These are phyloP conservation scores for Pythium aristosporum DNA, from an alignment of 352 stramenopile species.

Conservation along the genomic window DNA sequence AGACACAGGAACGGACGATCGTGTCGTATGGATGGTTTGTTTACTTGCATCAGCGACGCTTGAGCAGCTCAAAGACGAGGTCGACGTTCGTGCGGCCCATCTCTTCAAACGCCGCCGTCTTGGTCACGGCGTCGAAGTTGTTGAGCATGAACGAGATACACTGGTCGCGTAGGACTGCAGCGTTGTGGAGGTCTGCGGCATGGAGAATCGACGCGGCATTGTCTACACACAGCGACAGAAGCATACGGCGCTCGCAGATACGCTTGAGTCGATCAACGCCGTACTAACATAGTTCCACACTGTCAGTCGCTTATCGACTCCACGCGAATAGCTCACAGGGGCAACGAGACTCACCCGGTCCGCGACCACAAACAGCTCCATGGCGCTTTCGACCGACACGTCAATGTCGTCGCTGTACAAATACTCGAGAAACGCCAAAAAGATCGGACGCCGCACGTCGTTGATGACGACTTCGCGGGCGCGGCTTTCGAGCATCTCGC, in stretches of 20 bases:
- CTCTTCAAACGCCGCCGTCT: conserved; percentile 96
- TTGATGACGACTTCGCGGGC: conserved; percentile 91
- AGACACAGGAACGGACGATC: neutral
- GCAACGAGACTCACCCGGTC: conserved; percentile 56
- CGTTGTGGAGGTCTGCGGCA: conserved; percentile 95
- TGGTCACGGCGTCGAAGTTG: conserved; percentile 97
- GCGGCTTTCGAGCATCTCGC: conserved; percentile 90
- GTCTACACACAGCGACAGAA: conserved; percentile 93
- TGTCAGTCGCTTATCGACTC: neutral
- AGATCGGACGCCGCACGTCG: conserved; percentile 90
- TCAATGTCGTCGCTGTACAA: conserved; percentile 96
- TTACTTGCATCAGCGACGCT: conserved; percentile 53
- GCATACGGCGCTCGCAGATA: conserved; percentile 96
- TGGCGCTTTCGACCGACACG: conserved; percentile 88
- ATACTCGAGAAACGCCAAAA: conserved; percentile 94
- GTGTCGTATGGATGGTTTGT: neutral
- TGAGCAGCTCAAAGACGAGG: conserved; percentile 96
- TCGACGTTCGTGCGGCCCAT: conserved; percentile 98
- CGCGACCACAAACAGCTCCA: conserved; percentile 93
- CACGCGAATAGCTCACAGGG: neutral
- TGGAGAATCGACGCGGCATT: conserved; percentile 97
- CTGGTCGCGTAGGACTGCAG: conserved; percentile 90
- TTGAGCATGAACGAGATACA: conserved; percentile 96
- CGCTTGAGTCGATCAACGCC: conserved; percentile 86
- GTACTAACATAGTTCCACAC: conserved; percentile 64